Evolutionary conservation across 208 protist genomes (phyloP), one percentile per base, ranked within the genome.

Genomic region (Trypanosoma vivax): DNA sequence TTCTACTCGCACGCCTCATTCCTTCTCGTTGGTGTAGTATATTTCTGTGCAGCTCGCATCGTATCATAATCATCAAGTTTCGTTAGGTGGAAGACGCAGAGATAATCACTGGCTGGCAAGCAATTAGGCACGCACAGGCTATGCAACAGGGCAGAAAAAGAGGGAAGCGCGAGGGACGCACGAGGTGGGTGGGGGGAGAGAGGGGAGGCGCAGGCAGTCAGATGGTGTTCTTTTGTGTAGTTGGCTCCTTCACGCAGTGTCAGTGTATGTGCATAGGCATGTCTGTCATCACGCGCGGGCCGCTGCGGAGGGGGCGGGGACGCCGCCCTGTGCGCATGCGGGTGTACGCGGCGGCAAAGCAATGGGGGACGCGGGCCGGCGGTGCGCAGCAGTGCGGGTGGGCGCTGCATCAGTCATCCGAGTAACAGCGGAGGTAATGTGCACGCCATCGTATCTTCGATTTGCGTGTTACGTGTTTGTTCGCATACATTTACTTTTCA

Each of bases 361-460:
- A n/a, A n/a, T n/a, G n/a, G n/a, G n/a, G n/a, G n/a, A n/a, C n/a
- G n/a, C n/a, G n/a, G n/a, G n/a, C n/a, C n/a, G n/a, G n/a, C n/a
- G n/a, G n/a, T n/a, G n/a, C n/a, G n/a, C n/a, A n/a, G n/a, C n/a
- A n/a, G n/a, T n/a, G n/a, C n/a, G n/a, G 11, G 29, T 9, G n/a
- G 21, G 7, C 60, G 50, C 42, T 23, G 60, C 50, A 25, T 67
- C 60, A 67, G 60, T 59, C 5, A 14, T 42, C 49, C 52, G 60
- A 67, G 60, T 67, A 66, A 66, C 60, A 66, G 48, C 55, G 52
- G 50, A 60, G 50, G 60, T 54, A 66, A 65, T 58, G 60, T 50
- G 41, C 53, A 54, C 42, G 45, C 46, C 53, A 58, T 46, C 31
- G 13, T 46, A 24, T 66, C 57, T 31, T 56, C 57, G 24, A 53